phyloP scores from a whole-genome alignment of 192 early-diverging fungal species.

The Backusella liffmaniae region DNA sequence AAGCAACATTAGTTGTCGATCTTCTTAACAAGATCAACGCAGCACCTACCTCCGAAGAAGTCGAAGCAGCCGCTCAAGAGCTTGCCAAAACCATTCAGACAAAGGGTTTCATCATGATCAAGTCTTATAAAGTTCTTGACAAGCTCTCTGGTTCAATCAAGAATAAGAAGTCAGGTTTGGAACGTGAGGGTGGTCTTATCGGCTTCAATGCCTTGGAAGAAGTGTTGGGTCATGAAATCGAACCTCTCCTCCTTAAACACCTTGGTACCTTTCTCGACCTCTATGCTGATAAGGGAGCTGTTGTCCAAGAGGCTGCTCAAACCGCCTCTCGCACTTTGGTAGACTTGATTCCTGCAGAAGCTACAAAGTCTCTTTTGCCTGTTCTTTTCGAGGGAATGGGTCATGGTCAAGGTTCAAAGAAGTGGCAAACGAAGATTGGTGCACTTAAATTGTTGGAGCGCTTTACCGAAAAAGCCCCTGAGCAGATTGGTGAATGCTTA shows the following conservation, averaged over 20 bases:
- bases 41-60: constrained; percentile 50
- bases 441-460: constrained; percentile 46
- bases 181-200: constrained; percentile 63
- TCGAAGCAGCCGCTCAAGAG: constrained; percentile 44
- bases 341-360: constrained; percentile 42
- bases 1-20: constrained; percentile 26
- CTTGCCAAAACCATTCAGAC: constrained; percentile 41
- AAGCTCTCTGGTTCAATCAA: constrained; percentile 53
- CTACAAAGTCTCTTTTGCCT: constrained; percentile 57
- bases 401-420: constrained; percentile 57
- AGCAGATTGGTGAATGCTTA: constrained; percentile 47
- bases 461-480: constrained; percentile 43
- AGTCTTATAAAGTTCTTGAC: constrained; percentile 55
- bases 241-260: constrained; percentile 59
- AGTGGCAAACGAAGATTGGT: constrained; percentile 75
- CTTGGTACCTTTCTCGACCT: constrained; percentile 59
- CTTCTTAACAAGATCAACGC: constrained; percentile 45
- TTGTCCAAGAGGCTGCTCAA: constrained; percentile 50
- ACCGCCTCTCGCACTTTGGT: constrained; percentile 39
- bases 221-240: constrained; percentile 58
- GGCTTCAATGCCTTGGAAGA: constrained; percentile 61
- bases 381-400: constrained; percentile 58
- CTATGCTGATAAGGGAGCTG: constrained; percentile 53
- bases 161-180: constrained; percentile 66
- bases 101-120: constrained; percentile 57